Base-by-base conservation (phyloP, 176 grass and related monocot genomes). In the Carex scoparia region DNA sequence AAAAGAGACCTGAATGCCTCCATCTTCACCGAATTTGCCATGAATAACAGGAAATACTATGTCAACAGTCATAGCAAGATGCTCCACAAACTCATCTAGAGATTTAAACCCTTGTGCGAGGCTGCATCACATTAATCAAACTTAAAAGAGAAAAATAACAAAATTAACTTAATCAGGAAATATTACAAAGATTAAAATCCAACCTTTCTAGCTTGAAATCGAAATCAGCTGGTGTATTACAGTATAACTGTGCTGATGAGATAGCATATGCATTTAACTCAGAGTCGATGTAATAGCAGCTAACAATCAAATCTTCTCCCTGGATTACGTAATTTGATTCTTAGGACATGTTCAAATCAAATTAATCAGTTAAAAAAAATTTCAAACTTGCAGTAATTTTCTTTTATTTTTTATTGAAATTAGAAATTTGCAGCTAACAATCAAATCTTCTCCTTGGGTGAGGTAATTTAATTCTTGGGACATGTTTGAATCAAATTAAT, bases 131-230 rank as follows among this genome's bases (percentile, higher is more conserved):
- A 66, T 38, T 10, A 79, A 68, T 5, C 38, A 88, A 42, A 80
- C 3, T 77, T 62, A 9, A 53, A 23, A 19, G 0, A 79, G 10
- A 77, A 63, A 18, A n/a, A 1, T 42, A 31, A 30, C 10, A 1
- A 3, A 13, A 76, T 12, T 51, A 54, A 54, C 18, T 2, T 13
- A 76, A 76, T 9, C 3, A 77, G 40, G 8, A 76, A 27, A 79
- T 62, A 84, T 35, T 10, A 5, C 5, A 5, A 1, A 32, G 31
- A 65, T 31, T 31, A 38, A 32, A 11, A 70, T 10, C 27, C 86
- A 64, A 94, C 92, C 95, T 94, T 84, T 98, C 89, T 69, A 98
- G 88, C 68, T 91, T 98, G 92, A 98, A 98, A 87, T 98, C 95
- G 65, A 98, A 98, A 66, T 98, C 95, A 3, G 92, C 88, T 86